Evolutionary conservation across 2,329 filamentous ascomycete species (phyloP).

Genomic region (Dryadomyces quercus-mongolicae): DNA sequence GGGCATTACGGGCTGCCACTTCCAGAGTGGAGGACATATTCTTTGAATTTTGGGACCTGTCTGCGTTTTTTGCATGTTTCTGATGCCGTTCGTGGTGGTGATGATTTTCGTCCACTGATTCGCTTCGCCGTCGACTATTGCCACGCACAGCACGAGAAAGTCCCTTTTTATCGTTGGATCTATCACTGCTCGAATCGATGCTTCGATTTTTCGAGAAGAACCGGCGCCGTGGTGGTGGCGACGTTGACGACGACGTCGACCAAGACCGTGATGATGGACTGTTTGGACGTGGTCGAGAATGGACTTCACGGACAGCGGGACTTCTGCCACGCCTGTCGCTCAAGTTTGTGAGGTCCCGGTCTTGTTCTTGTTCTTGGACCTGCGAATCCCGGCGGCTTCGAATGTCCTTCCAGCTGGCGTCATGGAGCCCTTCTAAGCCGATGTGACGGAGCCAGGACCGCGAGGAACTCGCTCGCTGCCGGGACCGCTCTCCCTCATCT

Average conservation of each 20-base stretch:
- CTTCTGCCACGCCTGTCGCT: background rate
- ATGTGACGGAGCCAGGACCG: background rate
- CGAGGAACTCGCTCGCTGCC: background rate
- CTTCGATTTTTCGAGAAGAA: background rate
- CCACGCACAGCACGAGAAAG: background rate
- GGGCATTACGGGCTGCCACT: slow-evolving; percentile 12
- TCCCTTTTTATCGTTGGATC: background rate
- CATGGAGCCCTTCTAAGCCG: background rate
- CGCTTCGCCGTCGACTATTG: background rate
- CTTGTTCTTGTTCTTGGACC: background rate
- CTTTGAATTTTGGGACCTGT: background rate
- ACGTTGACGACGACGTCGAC: background rate
- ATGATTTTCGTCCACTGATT: background rate
- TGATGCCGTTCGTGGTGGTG: background rate
- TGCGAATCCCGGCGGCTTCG: background rate
- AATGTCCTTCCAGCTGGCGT: background rate
- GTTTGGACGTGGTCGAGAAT: background rate
- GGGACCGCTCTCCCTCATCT: background rate
- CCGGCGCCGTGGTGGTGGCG: background rate
- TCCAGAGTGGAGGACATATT: slow-evolving; percentile 8
- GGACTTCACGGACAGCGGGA: no score
- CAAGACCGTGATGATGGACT: background rate
- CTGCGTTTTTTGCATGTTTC: background rate
- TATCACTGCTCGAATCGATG: background rate
- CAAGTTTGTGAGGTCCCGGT: no score